Base-by-base conservation (phyloP, 345 rosid species). In the Raphanus sativus region DNA sequence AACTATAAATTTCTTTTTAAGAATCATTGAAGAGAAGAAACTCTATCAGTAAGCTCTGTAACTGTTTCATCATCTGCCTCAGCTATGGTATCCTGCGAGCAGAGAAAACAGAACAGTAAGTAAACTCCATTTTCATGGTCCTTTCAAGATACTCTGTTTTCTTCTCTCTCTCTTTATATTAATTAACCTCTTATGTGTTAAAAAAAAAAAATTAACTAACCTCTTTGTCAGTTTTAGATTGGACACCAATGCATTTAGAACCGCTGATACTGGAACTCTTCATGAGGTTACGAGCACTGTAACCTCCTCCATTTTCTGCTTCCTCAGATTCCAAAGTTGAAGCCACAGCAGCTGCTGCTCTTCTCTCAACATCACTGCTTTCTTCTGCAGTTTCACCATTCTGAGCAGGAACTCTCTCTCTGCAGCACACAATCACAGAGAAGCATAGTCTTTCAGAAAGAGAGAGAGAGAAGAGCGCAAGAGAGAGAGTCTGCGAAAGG, bases 201-300 rank as follows among this genome's bases (percentile, higher is more conserved):
- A 21, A 21, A 21, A 21, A 21, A 21, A 21, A 21, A 21, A 21
- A 21, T 21, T 21, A 21, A 21, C 42, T 62, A 81, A 91, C 94
- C 91, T 84, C 85, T 8, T 69, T 24, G 61, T 89, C 87, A 8
- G 69, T 73, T 74, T 70, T 89, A 56, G 77, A 78, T 68, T 87
- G 77, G 62, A 84, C 85, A 65, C 82, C 94, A 4, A 91, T 83
- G 61, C 99, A 92, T 82, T 91, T 87, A 76, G 99, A 92, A 78
- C 86, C 99, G 71, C 97, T 95, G 17, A 95, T 95, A 77, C 99
- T 95, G 4, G 95, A 93, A 66, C 99, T 92, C 85, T 95, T 95
- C 89, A 89, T 74, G 62, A 95, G 84, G 87, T 88, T 87, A 71
- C 93, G 90, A 56, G 82, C 84, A 68, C 90, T 87, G 83, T 74